Evolutionary conservation across 1,284 basidiomycete species (phyloP).

Genomic region (Meira miltonrushii): DNA sequence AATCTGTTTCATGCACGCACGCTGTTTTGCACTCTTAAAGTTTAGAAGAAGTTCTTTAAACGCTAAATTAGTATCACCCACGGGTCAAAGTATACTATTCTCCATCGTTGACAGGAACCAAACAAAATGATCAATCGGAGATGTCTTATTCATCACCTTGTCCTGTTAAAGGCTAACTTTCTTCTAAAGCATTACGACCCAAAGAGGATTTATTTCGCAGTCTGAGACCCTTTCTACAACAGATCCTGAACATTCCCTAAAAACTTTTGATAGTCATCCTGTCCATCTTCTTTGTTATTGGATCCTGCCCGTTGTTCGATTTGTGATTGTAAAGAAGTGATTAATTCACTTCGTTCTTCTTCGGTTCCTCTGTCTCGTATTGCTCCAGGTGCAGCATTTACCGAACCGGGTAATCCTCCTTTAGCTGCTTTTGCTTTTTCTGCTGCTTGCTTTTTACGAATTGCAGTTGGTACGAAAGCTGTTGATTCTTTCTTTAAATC

Average conservation of each 20-base stretch:
- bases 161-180: too few species aligned
- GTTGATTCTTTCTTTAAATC: constrained; percentile 46
- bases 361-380: constrained; percentile 11
- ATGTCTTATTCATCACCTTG: too few species aligned
- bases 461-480: constrained; percentile 42
- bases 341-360: constrained; percentile 18
- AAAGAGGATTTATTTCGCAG: too few species aligned
- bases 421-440: constrained; percentile 25
- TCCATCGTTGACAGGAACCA: too few species aligned
- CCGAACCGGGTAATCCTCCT: constrained; percentile 29
- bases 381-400: constrained; percentile 31
- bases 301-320: not conserved
- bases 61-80: too few species aligned
- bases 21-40: too few species aligned
- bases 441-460: constrained; percentile 36
- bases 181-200: too few species aligned
- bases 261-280: constrained; percentile 25
- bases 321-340: constrained; percentile 18
- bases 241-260: constrained; percentile 27
- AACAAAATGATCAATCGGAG: too few species aligned
- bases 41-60: too few species aligned
- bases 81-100: too few species aligned
- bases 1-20: too few species aligned
- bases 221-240: too few species aligned
- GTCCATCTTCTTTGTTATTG: not conserved